Evolutionary conservation across 163 green algal genomes (phyloP).

Genomic region (Chloromonas sp.): DNA sequence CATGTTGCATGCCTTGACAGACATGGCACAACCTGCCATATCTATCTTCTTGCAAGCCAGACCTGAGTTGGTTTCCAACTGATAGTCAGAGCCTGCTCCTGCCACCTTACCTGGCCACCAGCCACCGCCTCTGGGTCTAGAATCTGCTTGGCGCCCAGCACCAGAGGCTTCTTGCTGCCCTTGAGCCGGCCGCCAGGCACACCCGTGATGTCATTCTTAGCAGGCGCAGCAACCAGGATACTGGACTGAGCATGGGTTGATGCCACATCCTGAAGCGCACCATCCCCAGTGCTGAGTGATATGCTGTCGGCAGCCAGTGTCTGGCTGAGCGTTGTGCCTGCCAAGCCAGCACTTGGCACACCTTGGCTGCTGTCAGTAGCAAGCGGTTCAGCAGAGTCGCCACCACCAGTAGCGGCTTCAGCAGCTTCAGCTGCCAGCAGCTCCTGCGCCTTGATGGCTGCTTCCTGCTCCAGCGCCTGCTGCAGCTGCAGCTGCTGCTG

Average conservation of each 20-base stretch:
- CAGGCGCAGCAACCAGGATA: neutral
- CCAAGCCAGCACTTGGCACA: too few species aligned
- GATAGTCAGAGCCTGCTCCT: neutral
- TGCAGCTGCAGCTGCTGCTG: constrained; percentile 3
- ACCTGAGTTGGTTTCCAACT: neutral
- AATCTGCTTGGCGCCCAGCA: neutral
- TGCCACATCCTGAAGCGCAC: neutral
- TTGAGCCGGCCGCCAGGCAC: neutral
- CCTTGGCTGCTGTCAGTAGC: too few species aligned
- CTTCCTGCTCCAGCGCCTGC: neutral
- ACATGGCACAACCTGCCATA: too few species aligned
- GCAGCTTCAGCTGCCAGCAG: neutral
- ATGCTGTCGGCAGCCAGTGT: neutral
- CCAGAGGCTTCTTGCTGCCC: neutral
- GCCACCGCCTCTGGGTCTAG: neutral
- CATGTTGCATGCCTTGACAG: too few species aligned
- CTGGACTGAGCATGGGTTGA: neutral
- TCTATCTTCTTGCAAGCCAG: too few species aligned
- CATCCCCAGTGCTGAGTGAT: neutral
- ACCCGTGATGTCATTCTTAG: neutral
- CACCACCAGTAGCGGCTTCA: neutral
- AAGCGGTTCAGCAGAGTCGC: too few species aligned
- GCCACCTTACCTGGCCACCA: constrained; percentile 12
- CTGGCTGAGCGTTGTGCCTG: neutral
- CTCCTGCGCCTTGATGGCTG: too few species aligned